Evolutionary conservation across 148 eudicot species (phyloP).

Genomic region (Salicornia ramosissima): DNA sequence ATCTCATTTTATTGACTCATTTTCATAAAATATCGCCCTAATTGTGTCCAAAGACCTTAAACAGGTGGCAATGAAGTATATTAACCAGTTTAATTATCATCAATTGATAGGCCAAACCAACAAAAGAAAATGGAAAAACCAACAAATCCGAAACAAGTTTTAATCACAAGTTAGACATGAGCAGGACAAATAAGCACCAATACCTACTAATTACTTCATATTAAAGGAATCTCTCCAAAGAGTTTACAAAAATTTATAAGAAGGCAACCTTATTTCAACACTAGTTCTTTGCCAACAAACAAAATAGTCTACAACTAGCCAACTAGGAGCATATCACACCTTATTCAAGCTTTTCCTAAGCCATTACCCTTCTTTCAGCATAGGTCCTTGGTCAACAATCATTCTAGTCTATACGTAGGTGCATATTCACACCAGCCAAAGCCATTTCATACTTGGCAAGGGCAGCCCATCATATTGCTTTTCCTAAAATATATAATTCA

Average conservation of each 20-base stretch:
- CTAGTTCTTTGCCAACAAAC: neutral
- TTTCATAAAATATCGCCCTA: neutral
- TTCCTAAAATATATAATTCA: neutral
- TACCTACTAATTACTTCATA: neutral
- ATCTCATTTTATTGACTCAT: neutral
- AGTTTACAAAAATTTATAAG: neutral
- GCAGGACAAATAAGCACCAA: no score
- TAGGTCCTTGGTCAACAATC: neutral
- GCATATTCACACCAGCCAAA: neutral
- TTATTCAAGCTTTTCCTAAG: neutral
- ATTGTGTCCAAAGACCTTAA: neutral
- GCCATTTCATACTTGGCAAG: neutral
- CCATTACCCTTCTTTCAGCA: neutral
- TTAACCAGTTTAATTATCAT: neutral
- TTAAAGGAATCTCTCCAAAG: neutral
- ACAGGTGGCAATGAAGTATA: neutral
- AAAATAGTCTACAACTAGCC: neutral
- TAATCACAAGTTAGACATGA: no score
- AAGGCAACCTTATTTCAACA: neutral
- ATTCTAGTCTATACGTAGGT: neutral
- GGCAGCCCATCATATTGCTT: no score
- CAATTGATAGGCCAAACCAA: neutral
- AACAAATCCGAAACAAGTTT: neutral
- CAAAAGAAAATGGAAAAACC: neutral
- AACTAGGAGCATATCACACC: neutral